Conservation (phyloP, 495 filamentous ascomycete species). For the Podospora tetraspora region DNA sequence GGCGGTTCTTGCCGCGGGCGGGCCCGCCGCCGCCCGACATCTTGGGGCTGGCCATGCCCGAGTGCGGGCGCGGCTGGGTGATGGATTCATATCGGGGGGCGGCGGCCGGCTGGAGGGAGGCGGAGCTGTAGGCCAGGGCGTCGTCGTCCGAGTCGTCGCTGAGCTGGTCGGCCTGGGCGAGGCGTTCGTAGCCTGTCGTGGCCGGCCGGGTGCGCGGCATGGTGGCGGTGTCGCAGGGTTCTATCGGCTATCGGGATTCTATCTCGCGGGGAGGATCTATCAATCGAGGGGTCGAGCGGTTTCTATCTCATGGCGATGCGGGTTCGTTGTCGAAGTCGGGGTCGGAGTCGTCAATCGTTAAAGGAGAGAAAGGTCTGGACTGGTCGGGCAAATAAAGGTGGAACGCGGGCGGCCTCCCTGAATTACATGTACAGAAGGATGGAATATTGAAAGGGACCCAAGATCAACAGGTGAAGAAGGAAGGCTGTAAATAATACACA, state of each 20-base stretch:
- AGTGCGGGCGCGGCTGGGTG: slow-evolving; percentile 54
- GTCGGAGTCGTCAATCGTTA: neutral
- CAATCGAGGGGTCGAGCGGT: neutral
- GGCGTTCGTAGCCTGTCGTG: slow-evolving; percentile 85
- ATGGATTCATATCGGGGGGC: slow-evolving; percentile 67
- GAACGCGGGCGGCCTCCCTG: neutral
- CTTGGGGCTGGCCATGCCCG: slow-evolving; percentile 54
- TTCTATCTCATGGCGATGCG: neutral
- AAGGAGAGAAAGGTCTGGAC: neutral
- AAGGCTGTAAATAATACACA: neutral
- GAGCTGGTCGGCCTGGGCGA: slow-evolving; percentile 84
- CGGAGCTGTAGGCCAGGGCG: slow-evolving; percentile 50
- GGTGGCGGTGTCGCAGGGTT: slow-evolving; percentile 4
- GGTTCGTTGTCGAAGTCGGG: neutral
- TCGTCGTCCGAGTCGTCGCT: slow-evolving; percentile 69
- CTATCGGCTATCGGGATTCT: neutral
- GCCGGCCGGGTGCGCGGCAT: slow-evolving; percentile 55
- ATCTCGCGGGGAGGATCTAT: neutral
- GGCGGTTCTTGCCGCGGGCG: slow-evolving; percentile 36
- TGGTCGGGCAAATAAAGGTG: neutral
- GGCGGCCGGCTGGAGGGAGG: slow-evolving; percentile 55
- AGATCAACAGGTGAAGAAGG: neutral
- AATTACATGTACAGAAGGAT: neutral
- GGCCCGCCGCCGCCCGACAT: slow-evolving; percentile 1
- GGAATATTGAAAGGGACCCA: neutral